A percentile compares a stretch with the other conserved stretches of the same genome.
These are phyloP conservation scores for Houttuynia cordata DNA, from an alignment of 164 flowering plant genomes.

Conservation along the genomic window DNA sequence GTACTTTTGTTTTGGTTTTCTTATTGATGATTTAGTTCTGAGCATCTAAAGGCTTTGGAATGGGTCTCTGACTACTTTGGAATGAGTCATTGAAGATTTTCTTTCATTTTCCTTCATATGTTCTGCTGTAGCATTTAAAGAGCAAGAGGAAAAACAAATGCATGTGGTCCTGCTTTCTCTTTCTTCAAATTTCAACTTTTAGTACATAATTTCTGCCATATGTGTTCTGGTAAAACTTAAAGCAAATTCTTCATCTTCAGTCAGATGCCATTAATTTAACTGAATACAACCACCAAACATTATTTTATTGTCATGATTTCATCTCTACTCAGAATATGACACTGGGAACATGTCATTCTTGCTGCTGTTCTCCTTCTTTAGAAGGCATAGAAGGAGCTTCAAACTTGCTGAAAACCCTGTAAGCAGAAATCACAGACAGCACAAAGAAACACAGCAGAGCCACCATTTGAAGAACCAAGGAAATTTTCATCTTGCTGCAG, in stretches of 20 bases:
- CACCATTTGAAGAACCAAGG: conserved; percentile 43
- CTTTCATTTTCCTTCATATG: neutral
- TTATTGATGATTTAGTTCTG: neutral
- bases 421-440: conserved; percentile 65
- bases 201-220: too few species aligned
- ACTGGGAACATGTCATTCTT: neutral
- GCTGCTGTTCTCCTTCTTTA: conserved; percentile 24
- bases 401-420: conserved; percentile 45
- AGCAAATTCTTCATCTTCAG: neutral
- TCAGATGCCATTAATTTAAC: too few species aligned
- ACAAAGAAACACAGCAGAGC: conserved; percentile 48
- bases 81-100: neutral
- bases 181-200: too few species aligned
- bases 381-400: conserved; percentile 49
- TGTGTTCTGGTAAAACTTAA: too few species aligned
- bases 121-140: neutral
- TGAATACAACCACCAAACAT: neutral
- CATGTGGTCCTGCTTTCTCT: too few species aligned
- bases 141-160: neutral
- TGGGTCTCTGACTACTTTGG: neutral
- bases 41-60: neutral
- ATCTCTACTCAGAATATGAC: neutral
- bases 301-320: neutral
- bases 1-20: too few species aligned
- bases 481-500: conserved; percentile 43